Conservation (phyloP, 2,329 filamentous ascomycete species). For the Claviceps spartinae region DNA sequence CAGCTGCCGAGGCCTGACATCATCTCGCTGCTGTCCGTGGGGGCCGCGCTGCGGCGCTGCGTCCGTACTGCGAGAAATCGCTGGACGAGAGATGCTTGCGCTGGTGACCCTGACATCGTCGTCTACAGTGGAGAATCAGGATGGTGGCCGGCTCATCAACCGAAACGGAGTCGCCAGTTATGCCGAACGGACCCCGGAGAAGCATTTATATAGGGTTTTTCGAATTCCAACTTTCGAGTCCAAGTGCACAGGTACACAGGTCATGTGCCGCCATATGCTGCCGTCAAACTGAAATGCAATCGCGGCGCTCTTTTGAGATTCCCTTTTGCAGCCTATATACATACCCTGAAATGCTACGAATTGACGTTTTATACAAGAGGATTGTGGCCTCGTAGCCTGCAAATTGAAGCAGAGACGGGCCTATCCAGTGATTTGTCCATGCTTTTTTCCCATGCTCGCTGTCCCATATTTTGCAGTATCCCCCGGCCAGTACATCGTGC, state of each 20-base stretch:
- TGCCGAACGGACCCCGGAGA: not conserved
- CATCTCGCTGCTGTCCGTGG: not conserved
- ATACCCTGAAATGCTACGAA: not conserved
- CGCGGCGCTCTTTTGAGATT: not conserved
- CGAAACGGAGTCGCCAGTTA: not conserved
- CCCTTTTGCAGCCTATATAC: not conserved
- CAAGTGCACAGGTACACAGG: too few species aligned
- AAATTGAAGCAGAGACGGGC: not conserved
- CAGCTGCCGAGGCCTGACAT: slow-evolving; percentile 5
- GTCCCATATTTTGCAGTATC: not conserved
- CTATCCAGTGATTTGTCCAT: not conserved
- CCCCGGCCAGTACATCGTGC: not conserved
- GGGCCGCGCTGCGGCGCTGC: too few species aligned
- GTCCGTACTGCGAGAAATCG: too few species aligned
- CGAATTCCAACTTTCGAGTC: not conserved
- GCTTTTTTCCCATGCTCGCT: not conserved
- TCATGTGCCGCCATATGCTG: too few species aligned
- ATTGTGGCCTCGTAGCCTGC: not conserved
- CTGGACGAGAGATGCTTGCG: too few species aligned
- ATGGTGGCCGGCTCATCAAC: not conserved
- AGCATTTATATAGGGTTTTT: not conserved
- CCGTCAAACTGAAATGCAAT: too few species aligned
- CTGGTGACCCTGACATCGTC: too few species aligned
- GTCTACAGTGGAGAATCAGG: not conserved
- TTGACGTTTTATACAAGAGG: not conserved